Percentiles rank a stretch among this genome's conserved stretches.
Evolutionary conservation across 129 eudicot species (phyloP).

Genomic region (Flaveria robusta): DNA sequence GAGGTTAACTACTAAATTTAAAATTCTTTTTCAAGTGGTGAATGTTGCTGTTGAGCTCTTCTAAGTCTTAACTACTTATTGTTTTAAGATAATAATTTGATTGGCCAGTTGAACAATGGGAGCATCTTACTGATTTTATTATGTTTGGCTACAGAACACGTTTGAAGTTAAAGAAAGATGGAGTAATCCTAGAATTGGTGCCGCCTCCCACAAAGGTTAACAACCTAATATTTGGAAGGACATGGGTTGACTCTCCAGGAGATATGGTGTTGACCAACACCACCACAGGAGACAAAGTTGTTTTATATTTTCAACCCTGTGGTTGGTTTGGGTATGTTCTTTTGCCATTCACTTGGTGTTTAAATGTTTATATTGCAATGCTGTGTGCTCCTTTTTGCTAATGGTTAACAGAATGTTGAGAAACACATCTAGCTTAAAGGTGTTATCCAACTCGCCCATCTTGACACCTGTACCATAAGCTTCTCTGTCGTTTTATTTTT

Average conservation of each 20-base stretch:
- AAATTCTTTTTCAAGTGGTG: background rate
- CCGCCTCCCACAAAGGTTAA: slow-evolving; percentile 94
- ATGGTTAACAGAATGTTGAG: background rate
- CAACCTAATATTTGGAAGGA: slow-evolving; percentile 91
- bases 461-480: background rate
- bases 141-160: slow-evolving; percentile 57
- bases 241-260: slow-evolving; percentile 97
- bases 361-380: slow-evolving; percentile 5
- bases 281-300: slow-evolving; percentile 96
- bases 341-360: background rate
- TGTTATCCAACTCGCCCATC: no score
- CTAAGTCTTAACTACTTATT: background rate
- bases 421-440: background rate
- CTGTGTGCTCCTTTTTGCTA: slow-evolving; percentile 26
- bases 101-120: background rate
- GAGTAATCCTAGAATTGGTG: slow-evolving; percentile 79
- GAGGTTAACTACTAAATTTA: slow-evolving; percentile 5
- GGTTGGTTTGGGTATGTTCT: slow-evolving; percentile 92
- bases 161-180: slow-evolving; percentile 68
- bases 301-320: slow-evolving; percentile 91
- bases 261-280: slow-evolving; percentile 88
- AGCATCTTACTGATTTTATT: background rate
- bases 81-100: background rate
- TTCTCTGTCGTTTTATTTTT: background rate
- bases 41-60: background rate